Base-by-base conservation (phyloP, 2,329 filamentous ascomycete genomes). In the Pezicula neosporulosa region DNA sequence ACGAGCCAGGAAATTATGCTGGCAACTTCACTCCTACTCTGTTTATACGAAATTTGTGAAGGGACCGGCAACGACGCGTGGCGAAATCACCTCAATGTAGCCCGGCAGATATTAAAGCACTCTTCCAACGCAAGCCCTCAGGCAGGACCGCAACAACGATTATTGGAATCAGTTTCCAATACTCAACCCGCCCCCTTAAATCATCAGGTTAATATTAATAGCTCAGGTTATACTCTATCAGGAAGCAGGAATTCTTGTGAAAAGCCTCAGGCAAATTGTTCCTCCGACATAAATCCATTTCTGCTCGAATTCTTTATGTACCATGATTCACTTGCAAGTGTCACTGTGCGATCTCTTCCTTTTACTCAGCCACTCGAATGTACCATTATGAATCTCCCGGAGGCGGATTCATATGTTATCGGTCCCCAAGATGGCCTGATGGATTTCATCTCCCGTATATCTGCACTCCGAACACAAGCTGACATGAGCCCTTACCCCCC, bases 301-400 rank as follows among this genome's bases (percentile, higher is more conserved):
- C 44, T 62, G 4, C 51, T 62, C 6, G 56, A 62, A 30, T 61
- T 58, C 47, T 62, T 59, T 45, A 35, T 51, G 2, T 61, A 61
- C 27, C 59, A 62, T 37, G 56, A 57, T 18, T 51, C 48, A 12
- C 46, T 62, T 5, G 60, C 59, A 4, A 42, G 45, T 6, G 57
- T 62, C 2, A 62, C 59, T 6, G 39, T 36, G 2, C 48, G 50
- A 7, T 56, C 41, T n/a, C 18, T 19, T 6, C 19, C 43, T 3
- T 18, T 39, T 4, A 24, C 44, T 7, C 44, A 43, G 28, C 50
- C 51, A 19, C 51, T 56, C 35, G 24, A 47, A 9, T 18, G 48
- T 15, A 42, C 41, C 4, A 27, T 46, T 1, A 33, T 33, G 30
- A 21, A 39, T 12, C 19, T 47, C 13, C 33, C 49, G 5, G 30